Evolutionary conservation across 2,329 filamentous ascomycete genomes (phyloP).

Genomic region (Penicillium sp.): DNA sequence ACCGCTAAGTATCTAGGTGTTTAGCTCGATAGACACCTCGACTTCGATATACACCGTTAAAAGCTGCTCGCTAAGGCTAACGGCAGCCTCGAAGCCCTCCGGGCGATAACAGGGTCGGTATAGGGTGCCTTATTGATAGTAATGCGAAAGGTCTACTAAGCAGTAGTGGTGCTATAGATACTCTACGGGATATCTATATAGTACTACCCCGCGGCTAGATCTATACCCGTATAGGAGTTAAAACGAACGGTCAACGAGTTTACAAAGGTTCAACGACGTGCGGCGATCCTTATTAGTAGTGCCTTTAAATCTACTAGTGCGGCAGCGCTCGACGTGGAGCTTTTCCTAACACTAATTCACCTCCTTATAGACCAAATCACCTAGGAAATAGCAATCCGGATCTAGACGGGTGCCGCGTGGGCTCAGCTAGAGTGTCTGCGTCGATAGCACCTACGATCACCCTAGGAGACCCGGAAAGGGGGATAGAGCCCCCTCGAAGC

Average conservation of each 20-base stretch:
- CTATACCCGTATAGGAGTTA: neutral
- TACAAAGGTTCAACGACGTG: no score
- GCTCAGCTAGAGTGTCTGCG: neutral
- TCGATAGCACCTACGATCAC: neutral
- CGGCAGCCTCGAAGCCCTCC: conserved; percentile 10
- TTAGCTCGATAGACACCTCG: conserved; percentile 19
- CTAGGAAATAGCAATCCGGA: neutral
- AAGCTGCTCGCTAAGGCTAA: conserved; percentile 19
- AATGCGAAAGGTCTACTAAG: conserved; percentile 16
- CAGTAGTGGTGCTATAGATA: conserved; percentile 1
- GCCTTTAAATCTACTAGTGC: neutral
- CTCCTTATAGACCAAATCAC: neutral
- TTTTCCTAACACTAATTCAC: neutral
- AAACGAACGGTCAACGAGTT: neutral
- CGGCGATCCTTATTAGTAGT: no score
- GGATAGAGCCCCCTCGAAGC: neutral
- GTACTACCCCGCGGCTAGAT: neutral
- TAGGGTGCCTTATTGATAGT: conserved; percentile 9
- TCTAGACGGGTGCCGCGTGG: neutral
- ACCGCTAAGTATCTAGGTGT: conserved; percentile 16
- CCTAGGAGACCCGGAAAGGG: neutral
- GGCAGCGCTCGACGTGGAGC: neutral
- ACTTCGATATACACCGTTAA: conserved; percentile 3
- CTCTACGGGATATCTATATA: neutral
- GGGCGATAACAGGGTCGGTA: conserved; percentile 7